These are phyloP conservation scores for Ophiocordyceps australis DNA, from an alignment of 2,329 filamentous ascomycete genomes.

Conservation along the genomic window DNA sequence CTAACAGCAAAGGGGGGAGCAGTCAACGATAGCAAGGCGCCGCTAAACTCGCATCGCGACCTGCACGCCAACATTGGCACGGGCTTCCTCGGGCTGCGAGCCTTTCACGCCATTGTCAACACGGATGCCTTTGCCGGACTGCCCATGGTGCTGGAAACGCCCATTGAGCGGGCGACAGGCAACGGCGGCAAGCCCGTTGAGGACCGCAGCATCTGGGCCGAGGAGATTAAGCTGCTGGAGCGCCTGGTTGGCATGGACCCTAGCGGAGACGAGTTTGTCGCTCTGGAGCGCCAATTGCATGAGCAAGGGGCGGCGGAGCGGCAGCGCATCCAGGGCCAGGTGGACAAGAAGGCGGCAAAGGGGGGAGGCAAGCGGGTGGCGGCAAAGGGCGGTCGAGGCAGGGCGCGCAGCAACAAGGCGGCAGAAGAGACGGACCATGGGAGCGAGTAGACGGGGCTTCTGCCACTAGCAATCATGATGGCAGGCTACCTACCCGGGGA, in stretches of 20 bases:
- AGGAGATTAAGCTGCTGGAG: slow-evolving; percentile 90
- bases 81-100: slow-evolving; percentile 75
- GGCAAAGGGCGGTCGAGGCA: slow-evolving; percentile 1
- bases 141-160: slow-evolving; percentile 94
- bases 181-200: slow-evolving; percentile 49
- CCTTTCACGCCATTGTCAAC: slow-evolving; percentile 87
- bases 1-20: too few species aligned
- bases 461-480: too few species aligned
- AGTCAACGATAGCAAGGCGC: slow-evolving; percentile 91
- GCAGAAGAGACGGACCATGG: slow-evolving; percentile 14
- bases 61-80: slow-evolving; percentile 94
- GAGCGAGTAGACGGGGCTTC: too few species aligned
- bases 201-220: slow-evolving; percentile 73
- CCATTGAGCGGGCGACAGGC: slow-evolving; percentile 57
- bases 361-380: slow-evolving; percentile 17
- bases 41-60: slow-evolving; percentile 64
- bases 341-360: slow-evolving; percentile 54
- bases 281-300: slow-evolving; percentile 45
- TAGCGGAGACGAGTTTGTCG: slow-evolving; percentile 53
- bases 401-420: slow-evolving; percentile 9
- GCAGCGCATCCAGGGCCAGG: slow-evolving; percentile 58
- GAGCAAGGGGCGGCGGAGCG: slow-evolving; percentile 54
- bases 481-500: too few species aligned
- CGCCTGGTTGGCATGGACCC: slow-evolving; percentile 69
- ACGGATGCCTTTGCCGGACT: slow-evolving; percentile 55